Percentiles rank a stretch among this genome's conserved stretches.
These are phyloP conservation scores for Pyrrhoderma noxium DNA, from an alignment of 1,284 basidiomycete species.

Conservation along the genomic window DNA sequence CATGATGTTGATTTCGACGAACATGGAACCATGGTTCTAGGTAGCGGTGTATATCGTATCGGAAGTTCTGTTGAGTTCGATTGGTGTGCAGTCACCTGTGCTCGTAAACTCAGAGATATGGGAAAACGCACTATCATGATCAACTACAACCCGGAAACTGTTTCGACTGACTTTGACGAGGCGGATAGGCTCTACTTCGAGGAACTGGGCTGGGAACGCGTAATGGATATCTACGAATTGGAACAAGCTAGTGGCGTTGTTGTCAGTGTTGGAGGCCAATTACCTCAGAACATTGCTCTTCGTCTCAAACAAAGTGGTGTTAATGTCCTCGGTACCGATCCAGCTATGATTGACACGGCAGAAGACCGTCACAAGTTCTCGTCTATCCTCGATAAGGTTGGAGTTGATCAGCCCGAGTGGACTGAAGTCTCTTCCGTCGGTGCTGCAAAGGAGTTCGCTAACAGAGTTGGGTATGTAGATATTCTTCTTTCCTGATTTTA, in stretches of 20 bases:
- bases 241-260: constrained; percentile 91
- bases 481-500: not conserved
- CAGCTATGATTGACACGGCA: constrained; percentile 91
- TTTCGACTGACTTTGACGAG: constrained; percentile 99
- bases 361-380: constrained; percentile 99
- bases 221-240: constrained; percentile 99
- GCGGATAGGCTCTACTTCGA: constrained; percentile 98
- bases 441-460: constrained; percentile 88
- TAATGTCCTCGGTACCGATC: constrained; percentile 94
- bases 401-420: constrained; percentile 98
- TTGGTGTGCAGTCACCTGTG: constrained; percentile 99
- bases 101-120: constrained; percentile 84
- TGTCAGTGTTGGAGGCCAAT: constrained; percentile 94
- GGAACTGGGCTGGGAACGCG: constrained; percentile 94
- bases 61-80: constrained; percentile 99
- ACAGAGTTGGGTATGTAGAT: constrained; percentile 62
- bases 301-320: constrained; percentile 87
- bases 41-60: constrained; percentile 97
- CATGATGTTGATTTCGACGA: constrained; percentile 97
- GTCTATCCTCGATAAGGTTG: constrained; percentile 87
- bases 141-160: constrained; percentile 99
- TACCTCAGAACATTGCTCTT: constrained; percentile 98
- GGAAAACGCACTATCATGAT: constrained; percentile 97
- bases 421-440: constrained; percentile 84
- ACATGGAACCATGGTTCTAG: constrained; percentile 98